Conservation (phyloP, 345 rosid genomes). For the Psidium guajava region DNA sequence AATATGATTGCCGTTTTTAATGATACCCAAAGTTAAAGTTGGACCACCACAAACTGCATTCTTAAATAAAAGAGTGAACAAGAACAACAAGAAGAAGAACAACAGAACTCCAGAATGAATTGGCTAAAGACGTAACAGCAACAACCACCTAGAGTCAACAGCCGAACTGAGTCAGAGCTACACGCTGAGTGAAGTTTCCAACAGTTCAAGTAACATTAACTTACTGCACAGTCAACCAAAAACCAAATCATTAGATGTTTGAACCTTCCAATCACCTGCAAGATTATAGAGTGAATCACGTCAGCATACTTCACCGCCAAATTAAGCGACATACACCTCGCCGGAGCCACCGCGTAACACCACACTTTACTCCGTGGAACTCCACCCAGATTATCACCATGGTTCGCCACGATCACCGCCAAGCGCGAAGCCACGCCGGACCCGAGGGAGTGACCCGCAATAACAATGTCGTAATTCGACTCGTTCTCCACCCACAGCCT, state of each 20-base stretch:
- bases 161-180: not conserved
- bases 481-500: conserved; percentile 66
- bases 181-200: not conserved
- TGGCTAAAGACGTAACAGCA: not conserved
- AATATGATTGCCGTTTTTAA: not conserved
- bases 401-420: conserved; percentile 44
- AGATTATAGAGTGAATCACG: conserved; percentile 63
- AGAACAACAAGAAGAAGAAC: too few relatives aligned
- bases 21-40: not conserved
- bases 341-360: conserved; percentile 84
- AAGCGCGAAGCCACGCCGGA: conserved; percentile 78
- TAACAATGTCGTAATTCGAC: conserved; percentile 41
- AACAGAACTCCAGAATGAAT: not conserved
- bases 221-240: not conserved
- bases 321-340: conserved; percentile 94
- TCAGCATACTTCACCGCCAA: conserved; percentile 96
- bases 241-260: not conserved
- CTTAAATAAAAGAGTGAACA: not conserved
- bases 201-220: not conserved
- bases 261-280: conserved; percentile 51
- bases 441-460: conserved; percentile 85
- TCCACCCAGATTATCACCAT: conserved; percentile 44
- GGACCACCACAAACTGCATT: not conserved
- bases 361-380: conserved; percentile 50
- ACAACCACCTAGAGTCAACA: not conserved